These are phyloP conservation scores for Ballota nigra DNA, from an alignment of 257 asterid species.

Conservation along the genomic window DNA sequence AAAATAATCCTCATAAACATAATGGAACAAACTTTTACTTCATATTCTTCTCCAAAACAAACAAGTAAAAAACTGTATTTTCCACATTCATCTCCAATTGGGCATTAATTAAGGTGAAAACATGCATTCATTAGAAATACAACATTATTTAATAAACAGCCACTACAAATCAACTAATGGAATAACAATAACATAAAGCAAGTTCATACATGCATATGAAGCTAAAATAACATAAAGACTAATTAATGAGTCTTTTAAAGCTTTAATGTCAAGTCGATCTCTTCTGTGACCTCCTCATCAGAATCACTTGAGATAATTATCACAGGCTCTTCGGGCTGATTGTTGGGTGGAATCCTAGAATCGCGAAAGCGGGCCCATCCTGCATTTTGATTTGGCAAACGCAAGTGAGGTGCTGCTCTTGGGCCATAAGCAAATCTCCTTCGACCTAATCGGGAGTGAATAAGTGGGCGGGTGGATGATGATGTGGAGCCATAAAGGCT, in stretches of 20 bases:
- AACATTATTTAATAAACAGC: neutral
- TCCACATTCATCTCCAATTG: constrained; percentile 3
- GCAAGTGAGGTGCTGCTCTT: neutral
- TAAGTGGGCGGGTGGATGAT: neutral
- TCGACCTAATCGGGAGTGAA: neutral
- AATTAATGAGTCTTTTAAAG: constrained; percentile 23
- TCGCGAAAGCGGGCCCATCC: neutral
- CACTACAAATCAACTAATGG: neutral
- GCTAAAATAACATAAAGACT: constrained; percentile 14
- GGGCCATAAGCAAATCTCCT: neutral
- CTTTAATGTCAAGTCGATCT: constrained; percentile 41
- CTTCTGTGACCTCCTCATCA: constrained; percentile 18
- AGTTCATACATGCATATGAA: constrained; percentile 6
- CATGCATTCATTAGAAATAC: constrained; percentile 7
- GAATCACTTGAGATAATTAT: constrained; percentile 30
- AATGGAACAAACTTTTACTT: neutral
- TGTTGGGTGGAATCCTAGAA: constrained; percentile 4
- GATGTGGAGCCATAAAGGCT: neutral
- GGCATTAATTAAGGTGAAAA: constrained; percentile 3
- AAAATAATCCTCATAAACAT: neutral
- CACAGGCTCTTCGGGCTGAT: neutral
- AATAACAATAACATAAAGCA: constrained; percentile 16
- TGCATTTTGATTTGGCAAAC: neutral
- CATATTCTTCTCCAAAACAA: constrained; percentile 2
- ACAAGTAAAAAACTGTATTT: neutral